A percentile compares a stretch with the other conserved stretches of the same genome.
Evolutionary conservation across 1,284 basidiomycete genomes (phyloP).

Genomic region (Afroboletus lepidellus): DNA sequence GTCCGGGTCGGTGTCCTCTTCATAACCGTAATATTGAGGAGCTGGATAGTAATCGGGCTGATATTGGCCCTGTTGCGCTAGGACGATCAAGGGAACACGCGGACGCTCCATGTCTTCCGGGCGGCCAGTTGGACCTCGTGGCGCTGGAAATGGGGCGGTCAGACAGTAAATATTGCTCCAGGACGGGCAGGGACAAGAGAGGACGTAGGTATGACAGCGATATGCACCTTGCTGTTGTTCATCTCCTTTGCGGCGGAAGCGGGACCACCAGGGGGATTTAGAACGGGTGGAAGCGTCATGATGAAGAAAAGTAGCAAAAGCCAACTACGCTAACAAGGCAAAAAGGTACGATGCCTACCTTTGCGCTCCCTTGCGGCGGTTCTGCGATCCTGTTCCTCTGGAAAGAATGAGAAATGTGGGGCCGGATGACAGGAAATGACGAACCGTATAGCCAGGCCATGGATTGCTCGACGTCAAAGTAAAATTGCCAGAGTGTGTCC

Average conservation of each 20-base stretch:
- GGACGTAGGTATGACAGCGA: constrained; percentile 19
- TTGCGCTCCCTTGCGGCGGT: constrained; percentile 65
- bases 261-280: constrained; percentile 36
- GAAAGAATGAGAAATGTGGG: neutral
- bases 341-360: constrained; percentile 60
- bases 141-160: constrained; percentile 13
- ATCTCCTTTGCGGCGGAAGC: constrained; percentile 32
- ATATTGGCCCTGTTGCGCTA: constrained; percentile 50
- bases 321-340: constrained; percentile 31
- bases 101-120: constrained; percentile 36
- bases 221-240: constrained; percentile 39
- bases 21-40: constrained; percentile 22
- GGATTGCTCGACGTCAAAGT: constrained; percentile 83
- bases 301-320: constrained; percentile 35
- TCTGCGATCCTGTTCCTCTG: constrained; percentile 62
- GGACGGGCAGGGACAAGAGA: constrained; percentile 3
- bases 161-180: constrained; percentile 19
- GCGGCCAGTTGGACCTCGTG: constrained; percentile 6
- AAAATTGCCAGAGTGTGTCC: constrained; percentile 85
- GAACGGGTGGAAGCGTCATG: constrained; percentile 28
- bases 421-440: constrained; percentile 21
- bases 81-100: constrained; percentile 53
- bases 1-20: constrained; percentile 19
- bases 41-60: constrained; percentile 30
- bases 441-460: constrained; percentile 72